Evolutionary conservation across 345 rosid species (phyloP), one percentile per base, ranked within the genome.

Genomic region (Citropsis articulata): DNA sequence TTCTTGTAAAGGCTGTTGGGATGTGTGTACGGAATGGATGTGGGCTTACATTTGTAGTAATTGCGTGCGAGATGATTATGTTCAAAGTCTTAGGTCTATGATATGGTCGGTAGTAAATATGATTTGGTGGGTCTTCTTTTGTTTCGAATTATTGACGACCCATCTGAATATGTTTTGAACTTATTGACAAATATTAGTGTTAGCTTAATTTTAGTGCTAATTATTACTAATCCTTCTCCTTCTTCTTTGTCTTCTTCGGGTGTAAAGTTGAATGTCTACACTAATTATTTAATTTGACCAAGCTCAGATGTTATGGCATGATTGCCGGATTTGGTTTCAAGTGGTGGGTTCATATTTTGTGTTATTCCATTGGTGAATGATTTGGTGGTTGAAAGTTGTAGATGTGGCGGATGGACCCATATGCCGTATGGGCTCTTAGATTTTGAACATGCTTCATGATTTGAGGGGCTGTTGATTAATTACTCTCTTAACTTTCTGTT

Each of bases 101-200:
- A 76, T 78, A 75, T 81, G 91, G 89, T 81, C 31, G 88, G 82
- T 85, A 78, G 81, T 66, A 28, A 71, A 30, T 73, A 72, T 77
- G 88, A 86, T 83, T 78, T 76, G 85, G 88, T 85, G 92, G 92
- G 89, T 81, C 89, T 84, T 25, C 19, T 50, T 7, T 66, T 85
- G 87, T 84, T 89, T 87, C 87, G 89, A 81, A 85, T 63, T 53
- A 80, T 83, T 77, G 85, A 83, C 50, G 50, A 1, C 80, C 83
- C 87, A 83, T 25, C 81, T 48, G 69, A 59, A 35, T 18, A 75
- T 74, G 57, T 30, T 68, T 48, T 55, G 33, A 35, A 45, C 48
- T 59, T 72, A 66, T 85, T 79, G 75, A 83, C 81, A 24, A 66
- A 56, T 31, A 35, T 68, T 74, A 79, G 80, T 62, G 65, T 45